phyloP scores from a whole-genome alignment of 2,329 filamentous ascomycete species.

The Byssoonygena ceratinophila region DNA sequence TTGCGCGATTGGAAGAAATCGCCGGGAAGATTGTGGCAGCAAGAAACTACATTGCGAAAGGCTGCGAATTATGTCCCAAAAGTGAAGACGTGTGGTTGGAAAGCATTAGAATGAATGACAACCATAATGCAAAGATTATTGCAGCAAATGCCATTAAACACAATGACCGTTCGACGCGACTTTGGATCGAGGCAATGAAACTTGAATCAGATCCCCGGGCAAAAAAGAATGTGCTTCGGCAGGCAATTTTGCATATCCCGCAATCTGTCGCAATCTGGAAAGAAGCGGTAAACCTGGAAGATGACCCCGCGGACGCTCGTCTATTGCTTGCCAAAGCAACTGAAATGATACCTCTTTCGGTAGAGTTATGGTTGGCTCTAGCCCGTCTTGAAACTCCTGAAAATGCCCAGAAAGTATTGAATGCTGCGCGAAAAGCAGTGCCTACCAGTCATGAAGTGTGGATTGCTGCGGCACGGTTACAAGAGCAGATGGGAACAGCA shows the following conservation, averaged over 20 bases:
- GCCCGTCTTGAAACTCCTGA: constrained; percentile 81
- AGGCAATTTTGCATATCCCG: constrained; percentile 83
- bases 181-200: constrained; percentile 95
- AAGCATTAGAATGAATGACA: constrained; percentile 85
- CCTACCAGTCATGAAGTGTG: constrained; percentile 92
- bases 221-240: constrained; percentile 84
- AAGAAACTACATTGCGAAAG: constrained; percentile 74
- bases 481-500: constrained; percentile 76
- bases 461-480: constrained; percentile 84
- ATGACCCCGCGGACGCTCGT: constrained; percentile 76
- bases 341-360: constrained; percentile 83
- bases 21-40: constrained; percentile 87
- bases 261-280: constrained; percentile 98
- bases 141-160: constrained; percentile 86
- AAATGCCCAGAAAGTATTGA: constrained; percentile 88
- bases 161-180: constrained; percentile 73
- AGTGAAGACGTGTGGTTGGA: constrained; percentile 95
- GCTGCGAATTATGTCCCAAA: constrained; percentile 82
- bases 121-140: constrained; percentile 89
- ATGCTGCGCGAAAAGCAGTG: constrained; percentile 85
- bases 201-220: constrained; percentile 71
- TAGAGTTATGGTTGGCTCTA: constrained; percentile 90
- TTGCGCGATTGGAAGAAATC: constrained; percentile 80
- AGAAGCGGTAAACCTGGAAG: constrained; percentile 88
- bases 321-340: constrained; percentile 88